phyloP scores from a whole-genome alignment of 2,329 filamentous ascomycete genomes.

The Clarireedia homoeocarpa region DNA sequence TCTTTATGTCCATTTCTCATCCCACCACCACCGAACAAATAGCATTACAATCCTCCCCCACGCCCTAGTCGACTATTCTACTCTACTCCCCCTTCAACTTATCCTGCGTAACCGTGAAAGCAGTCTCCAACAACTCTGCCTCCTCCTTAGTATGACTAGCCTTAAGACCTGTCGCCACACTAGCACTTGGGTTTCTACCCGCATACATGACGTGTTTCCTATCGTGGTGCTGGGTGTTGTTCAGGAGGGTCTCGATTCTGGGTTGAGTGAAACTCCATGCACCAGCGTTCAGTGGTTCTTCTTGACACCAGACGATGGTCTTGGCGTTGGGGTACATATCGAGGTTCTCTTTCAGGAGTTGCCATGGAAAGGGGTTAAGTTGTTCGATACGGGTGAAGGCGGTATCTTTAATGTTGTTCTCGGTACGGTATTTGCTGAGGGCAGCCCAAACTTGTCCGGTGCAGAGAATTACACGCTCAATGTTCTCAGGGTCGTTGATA shows the following conservation, averaged over 20 bases:
- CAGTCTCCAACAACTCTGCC: slow-evolving; percentile 65
- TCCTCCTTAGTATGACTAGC: slow-evolving; percentile 85
- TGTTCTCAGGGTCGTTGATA: slow-evolving; percentile 75
- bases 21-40: neutral
- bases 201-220: slow-evolving; percentile 96
- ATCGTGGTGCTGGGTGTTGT: slow-evolving; percentile 86
- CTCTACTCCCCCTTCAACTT: slow-evolving; percentile 53
- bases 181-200: slow-evolving; percentile 85
- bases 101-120: slow-evolving; percentile 57
- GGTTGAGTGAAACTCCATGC: slow-evolving; percentile 97
- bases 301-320: slow-evolving; percentile 94
- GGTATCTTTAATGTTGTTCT: slow-evolving; percentile 80
- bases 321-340: slow-evolving; percentile 96
- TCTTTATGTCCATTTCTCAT: neutral
- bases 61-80: neutral
- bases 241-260: slow-evolving; percentile 90
- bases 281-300: slow-evolving; percentile 95
- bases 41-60: slow-evolving; percentile 1
- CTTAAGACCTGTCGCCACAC: slow-evolving; percentile 91
- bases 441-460: slow-evolving; percentile 89
- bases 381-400: slow-evolving; percentile 96
- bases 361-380: slow-evolving; percentile 98
- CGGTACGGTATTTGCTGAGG: slow-evolving; percentile 81
- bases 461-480: slow-evolving; percentile 92
- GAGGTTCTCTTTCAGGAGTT: slow-evolving; percentile 91